These are phyloP conservation scores for Eucalyptus polybractea DNA, from an alignment of 345 rosid species.

Conservation along the genomic window DNA sequence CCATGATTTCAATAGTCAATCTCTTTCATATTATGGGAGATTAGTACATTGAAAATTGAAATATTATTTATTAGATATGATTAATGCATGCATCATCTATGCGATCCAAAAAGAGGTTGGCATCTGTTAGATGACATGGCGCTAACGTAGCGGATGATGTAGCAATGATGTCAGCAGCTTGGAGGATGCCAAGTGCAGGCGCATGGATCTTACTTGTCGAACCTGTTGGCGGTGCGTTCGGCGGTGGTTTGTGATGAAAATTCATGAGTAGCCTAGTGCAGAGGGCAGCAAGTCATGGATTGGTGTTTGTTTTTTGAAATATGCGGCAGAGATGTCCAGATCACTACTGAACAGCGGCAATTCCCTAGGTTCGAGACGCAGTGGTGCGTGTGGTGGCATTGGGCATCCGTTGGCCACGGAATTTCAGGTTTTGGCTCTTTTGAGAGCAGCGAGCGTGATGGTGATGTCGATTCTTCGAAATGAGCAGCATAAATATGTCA, in stretches of 20 bases:
- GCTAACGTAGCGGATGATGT: not conserved
- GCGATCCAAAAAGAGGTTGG: not conserved
- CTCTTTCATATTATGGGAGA: not conserved
- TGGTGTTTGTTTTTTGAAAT: not conserved
- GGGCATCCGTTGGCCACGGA: not conserved
- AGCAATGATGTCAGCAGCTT: not conserved
- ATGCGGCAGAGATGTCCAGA: not conserved
- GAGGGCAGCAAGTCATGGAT: not conserved
- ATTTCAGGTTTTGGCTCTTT: not conserved
- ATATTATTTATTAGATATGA: not conserved
- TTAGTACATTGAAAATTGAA: not conserved
- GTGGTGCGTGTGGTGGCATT: not conserved
- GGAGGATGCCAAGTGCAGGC: not conserved
- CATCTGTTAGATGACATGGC: not conserved
- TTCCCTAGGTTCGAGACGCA: not conserved
- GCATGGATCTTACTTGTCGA: not conserved
- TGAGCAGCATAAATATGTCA: not conserved
- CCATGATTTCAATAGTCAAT: not conserved
- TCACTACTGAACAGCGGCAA: not conserved
- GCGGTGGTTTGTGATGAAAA: not conserved
- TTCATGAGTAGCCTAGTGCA: not conserved
- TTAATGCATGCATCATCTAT: not conserved
- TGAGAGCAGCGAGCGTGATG: not conserved
- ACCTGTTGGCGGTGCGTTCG: not conserved
- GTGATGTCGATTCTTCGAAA: not conserved